A percentile compares a stretch with the other conserved stretches of the same genome.
Evolutionary conservation across 257 asterid genomes (phyloP).

Genomic region (Echites panduratus): DNA sequence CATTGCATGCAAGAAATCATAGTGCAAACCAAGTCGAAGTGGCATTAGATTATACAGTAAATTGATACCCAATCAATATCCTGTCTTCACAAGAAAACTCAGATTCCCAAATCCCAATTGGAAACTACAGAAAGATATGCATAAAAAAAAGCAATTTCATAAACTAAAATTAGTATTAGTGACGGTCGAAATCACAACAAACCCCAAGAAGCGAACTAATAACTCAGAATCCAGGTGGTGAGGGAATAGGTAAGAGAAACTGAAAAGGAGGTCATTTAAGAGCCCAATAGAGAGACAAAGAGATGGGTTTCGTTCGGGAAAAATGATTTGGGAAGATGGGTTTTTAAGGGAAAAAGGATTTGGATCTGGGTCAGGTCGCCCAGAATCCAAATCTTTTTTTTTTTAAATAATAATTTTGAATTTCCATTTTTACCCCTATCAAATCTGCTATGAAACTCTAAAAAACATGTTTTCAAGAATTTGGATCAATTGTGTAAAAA

Average conservation of each 20-base stretch:
- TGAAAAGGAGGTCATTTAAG: not conserved
- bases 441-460: too few relatives aligned
- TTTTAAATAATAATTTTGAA: too few relatives aligned
- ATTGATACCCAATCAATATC: not conserved
- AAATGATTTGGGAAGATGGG: too few relatives aligned
- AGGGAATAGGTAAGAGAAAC: constrained; percentile 4
- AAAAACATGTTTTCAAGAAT: too few relatives aligned
- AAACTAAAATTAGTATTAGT: constrained; percentile 17
- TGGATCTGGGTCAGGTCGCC: too few relatives aligned
- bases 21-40: not conserved
- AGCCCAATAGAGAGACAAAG: constrained; percentile 15
- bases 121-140: constrained; percentile 14
- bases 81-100: not conserved
- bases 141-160: not conserved
- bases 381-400: too few relatives aligned
- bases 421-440: too few relatives aligned
- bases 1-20: constrained; percentile 33
- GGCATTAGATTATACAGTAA: not conserved
- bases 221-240: constrained; percentile 16
- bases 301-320: too few relatives aligned
- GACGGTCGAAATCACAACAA: constrained; percentile 18
- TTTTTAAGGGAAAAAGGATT: too few relatives aligned
- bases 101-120: constrained; percentile 21
- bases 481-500: too few relatives aligned
- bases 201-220: constrained; percentile 16